These are phyloP conservation scores for Coniferiporia sulphurascens DNA, from an alignment of 1,284 basidiomycete genomes.

Conservation along the genomic window DNA sequence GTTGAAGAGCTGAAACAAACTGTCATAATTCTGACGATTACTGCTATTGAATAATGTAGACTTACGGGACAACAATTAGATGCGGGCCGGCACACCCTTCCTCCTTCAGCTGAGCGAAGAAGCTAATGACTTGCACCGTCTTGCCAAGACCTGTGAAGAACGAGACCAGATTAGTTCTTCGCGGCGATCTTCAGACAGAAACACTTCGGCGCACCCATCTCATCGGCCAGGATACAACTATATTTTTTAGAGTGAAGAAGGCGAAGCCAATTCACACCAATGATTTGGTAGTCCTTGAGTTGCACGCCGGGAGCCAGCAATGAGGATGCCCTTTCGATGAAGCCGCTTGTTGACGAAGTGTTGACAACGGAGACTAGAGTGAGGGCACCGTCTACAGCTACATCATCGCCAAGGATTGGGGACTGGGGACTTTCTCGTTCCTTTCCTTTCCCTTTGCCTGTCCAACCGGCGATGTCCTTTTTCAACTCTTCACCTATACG, in stretches of 20 bases:
- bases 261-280: constrained; percentile 98
- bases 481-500: constrained; percentile 69
- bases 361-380: constrained; percentile 45
- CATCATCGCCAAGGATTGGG: constrained; percentile 31
- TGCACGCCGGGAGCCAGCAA: constrained; percentile 65
- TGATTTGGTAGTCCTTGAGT: constrained; percentile 94
- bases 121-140: constrained; percentile 97
- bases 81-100: constrained; percentile 79
- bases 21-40: constrained; percentile 1
- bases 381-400: constrained; percentile 55
- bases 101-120: constrained; percentile 87
- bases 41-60: constrained; percentile 22
- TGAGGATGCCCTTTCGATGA: constrained; percentile 73
- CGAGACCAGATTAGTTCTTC: background rate
- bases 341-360: constrained; percentile 50
- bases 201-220: constrained; percentile 66
- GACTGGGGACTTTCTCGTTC: constrained; percentile 30
- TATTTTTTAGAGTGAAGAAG: constrained; percentile 77
- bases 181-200: background rate
- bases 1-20: constrained; percentile 73
- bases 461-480: constrained; percentile 78
- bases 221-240: constrained; percentile 96
- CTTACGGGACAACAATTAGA: constrained; percentile 91
- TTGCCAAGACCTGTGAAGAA: constrained; percentile 79
- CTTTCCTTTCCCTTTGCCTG: constrained; percentile 37